phyloP scores from a whole-genome alignment of 2,329 filamentous ascomycete species.

The Aschersonia sp. region DNA sequence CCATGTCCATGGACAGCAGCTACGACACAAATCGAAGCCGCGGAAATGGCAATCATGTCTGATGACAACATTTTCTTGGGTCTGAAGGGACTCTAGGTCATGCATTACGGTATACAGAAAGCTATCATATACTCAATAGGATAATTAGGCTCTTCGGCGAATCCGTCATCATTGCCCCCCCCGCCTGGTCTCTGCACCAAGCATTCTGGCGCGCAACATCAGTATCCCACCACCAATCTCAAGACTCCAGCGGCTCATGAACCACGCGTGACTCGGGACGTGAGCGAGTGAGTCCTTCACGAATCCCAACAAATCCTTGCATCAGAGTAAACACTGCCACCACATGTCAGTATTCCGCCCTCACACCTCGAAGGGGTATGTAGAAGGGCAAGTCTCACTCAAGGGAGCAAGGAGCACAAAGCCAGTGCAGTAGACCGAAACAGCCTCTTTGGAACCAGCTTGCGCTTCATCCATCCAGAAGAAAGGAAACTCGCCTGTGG shows the following conservation, averaged over 20 bases:
- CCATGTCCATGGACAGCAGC: too few species aligned
- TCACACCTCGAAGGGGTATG: background rate
- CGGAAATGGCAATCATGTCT: too few species aligned
- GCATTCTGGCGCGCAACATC: too few species aligned
- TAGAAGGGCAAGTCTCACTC: slow-evolving; percentile 20
- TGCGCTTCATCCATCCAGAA: slow-evolving; percentile 34
- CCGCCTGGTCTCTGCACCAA: too few species aligned
- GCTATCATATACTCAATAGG: too few species aligned
- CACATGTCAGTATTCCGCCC: slow-evolving; percentile 6
- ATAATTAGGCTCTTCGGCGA: too few species aligned
- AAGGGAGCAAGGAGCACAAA: slow-evolving; percentile 29
- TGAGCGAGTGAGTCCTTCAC: slow-evolving; percentile 22
- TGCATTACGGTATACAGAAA: too few species aligned
- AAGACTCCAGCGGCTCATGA: background rate
- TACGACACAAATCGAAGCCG: too few species aligned
- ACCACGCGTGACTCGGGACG: background rate
- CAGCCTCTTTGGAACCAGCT: slow-evolving; percentile 27
- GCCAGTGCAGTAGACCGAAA: slow-evolving; percentile 26
- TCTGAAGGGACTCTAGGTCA: too few species aligned
- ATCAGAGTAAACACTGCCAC: slow-evolving; percentile 30
- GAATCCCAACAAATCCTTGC: slow-evolving; percentile 33
- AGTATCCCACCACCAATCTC: background rate
- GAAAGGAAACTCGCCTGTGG: slow-evolving; percentile 31
- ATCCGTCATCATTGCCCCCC: too few species aligned
- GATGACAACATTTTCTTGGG: too few species aligned